Base-by-base conservation (phyloP, 495 filamentous ascomycete genomes). In the Aspergillus bridgeri region DNA sequence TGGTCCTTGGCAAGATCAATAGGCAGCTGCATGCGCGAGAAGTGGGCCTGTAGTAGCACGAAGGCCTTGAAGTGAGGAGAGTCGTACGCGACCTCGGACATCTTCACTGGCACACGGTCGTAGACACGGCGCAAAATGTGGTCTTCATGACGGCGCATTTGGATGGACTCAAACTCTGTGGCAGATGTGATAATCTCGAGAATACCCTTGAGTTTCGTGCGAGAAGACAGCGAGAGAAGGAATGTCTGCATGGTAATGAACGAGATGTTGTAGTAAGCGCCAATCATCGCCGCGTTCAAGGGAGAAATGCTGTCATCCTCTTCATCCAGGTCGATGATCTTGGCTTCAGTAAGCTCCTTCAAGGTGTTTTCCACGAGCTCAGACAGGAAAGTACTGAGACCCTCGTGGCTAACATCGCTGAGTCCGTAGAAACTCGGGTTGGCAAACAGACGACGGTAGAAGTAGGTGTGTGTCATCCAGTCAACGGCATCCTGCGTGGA, bases 181-280 rank as follows among this genome's bases (percentile, higher is more conserved):
- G 94, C 95, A 19, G 94, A 95, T 0, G 94, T 97, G 63, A 98
- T 88, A 63, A 99, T 98, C 69, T 99, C 94, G 51, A 99, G 76
- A 29, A 99, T 94, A 43, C 89, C 90, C 79, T 97, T 98, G 56
- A 98, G 83, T 75, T 96, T 97, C 4, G 91, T 96, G 56, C 87
- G 89, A 44, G 83, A 85, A 2, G 81, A 91, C 25, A 99, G 79
- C 21, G 95, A 98, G n/a, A 98, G 80, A n/a, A 98, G 78, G 81
- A 98, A 96, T 5, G 95, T 99, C 74, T 99, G 92, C 94, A 98
- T 98, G 21, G 94, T 99, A 72, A 96, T 88, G 75, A 97, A 96
- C 18, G 95, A 98, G 60, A 99, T 96, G 70, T 97, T 97, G 82
- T 98, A 99, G 76, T 98, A 98, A 3, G 94, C 91, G 6, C 90